Percentiles rank a stretch among this genome's conserved stretches.
Evolutionary conservation across 2,329 filamentous ascomycete species (phyloP).

Genomic region (Coccinonectria pachysandricola): DNA sequence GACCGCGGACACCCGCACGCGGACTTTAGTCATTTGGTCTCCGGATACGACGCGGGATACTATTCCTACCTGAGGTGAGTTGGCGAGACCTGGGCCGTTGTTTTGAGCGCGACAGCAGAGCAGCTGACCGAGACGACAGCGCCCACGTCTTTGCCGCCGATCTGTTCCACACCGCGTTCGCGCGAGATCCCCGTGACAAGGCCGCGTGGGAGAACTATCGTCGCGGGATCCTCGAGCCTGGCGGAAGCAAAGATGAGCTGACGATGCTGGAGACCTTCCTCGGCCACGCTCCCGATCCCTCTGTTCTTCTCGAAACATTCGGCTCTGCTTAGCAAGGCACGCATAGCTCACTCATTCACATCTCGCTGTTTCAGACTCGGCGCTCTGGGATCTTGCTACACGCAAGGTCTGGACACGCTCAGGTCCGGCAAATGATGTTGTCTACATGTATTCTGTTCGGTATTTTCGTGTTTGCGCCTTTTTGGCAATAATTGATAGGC

Average conservation of each 20-base stretch:
- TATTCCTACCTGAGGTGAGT: slow-evolving; percentile 10
- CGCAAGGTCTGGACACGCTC: no score
- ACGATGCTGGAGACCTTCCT: slow-evolving; percentile 15
- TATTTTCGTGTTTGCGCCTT: no score
- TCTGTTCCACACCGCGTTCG: slow-evolving; percentile 14
- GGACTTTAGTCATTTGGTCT: slow-evolving; percentile 13
- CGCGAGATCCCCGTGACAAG: slow-evolving; percentile 7
- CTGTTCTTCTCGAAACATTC: no score
- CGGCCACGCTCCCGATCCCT: slow-evolving; percentile 3
- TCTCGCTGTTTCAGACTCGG: no score
- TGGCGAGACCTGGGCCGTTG: no score
- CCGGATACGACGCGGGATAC: slow-evolving; percentile 18
- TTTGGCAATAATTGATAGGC: no score
- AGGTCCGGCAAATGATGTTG: no score
- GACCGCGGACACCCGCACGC: slow-evolving; percentile 8
- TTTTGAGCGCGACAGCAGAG: neutral
- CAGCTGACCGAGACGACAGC: slow-evolving; percentile 5
- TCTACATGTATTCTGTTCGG: no score
- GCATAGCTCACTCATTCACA: no score
- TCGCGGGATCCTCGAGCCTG: slow-evolving; percentile 9
- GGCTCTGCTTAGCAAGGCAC: no score
- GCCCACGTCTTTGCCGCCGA: slow-evolving; percentile 15
- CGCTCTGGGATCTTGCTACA: no score
- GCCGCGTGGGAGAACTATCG: slow-evolving; percentile 14
- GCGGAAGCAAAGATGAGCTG: slow-evolving; percentile 14